These are phyloP conservation scores for Pseudocercospora pini-densiflorae DNA, from an alignment of 2,329 filamentous ascomycete species.

Conservation along the genomic window DNA sequence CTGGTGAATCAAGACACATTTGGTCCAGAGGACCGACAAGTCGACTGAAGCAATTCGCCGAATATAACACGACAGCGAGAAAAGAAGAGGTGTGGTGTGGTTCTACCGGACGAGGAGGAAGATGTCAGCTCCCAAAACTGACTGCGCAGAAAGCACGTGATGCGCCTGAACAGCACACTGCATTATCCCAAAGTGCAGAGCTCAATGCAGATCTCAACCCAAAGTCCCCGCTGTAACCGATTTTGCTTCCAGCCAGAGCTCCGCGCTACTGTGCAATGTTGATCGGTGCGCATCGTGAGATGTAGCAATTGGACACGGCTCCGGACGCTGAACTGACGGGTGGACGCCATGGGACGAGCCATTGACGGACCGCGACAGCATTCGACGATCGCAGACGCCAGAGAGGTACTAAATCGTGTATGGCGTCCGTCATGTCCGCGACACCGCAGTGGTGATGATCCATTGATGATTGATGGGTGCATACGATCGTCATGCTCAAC, in stretches of 20 bases:
- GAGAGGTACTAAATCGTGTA: not conserved
- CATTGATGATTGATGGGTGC: not conserved
- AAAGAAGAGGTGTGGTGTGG: too few species aligned
- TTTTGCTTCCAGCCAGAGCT: not conserved
- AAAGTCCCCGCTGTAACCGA: not conserved
- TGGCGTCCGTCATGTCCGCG: conserved; percentile 1
- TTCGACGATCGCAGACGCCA: conserved; percentile 1
- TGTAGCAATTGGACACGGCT: not conserved
- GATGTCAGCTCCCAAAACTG: not conserved
- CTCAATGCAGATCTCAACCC: not conserved
- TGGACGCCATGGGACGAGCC: conserved; percentile 5
- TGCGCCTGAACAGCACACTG: not conserved
- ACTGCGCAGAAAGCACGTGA: not conserved
- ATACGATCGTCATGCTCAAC: conserved; percentile 7
- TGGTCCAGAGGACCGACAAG: too few species aligned
- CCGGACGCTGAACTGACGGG: not conserved
- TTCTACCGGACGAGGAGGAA: not conserved
- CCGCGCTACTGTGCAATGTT: not conserved
- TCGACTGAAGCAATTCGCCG: too few species aligned
- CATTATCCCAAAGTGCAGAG: not conserved
- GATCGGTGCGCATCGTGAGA: not conserved
- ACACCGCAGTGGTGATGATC: not conserved
- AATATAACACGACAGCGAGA: too few species aligned
- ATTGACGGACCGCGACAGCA: not conserved
- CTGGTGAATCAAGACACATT: too few species aligned